Evolutionary conservation across 179 eudicot genomes (phyloP).

Genomic region (Spergularia azorica): DNA sequence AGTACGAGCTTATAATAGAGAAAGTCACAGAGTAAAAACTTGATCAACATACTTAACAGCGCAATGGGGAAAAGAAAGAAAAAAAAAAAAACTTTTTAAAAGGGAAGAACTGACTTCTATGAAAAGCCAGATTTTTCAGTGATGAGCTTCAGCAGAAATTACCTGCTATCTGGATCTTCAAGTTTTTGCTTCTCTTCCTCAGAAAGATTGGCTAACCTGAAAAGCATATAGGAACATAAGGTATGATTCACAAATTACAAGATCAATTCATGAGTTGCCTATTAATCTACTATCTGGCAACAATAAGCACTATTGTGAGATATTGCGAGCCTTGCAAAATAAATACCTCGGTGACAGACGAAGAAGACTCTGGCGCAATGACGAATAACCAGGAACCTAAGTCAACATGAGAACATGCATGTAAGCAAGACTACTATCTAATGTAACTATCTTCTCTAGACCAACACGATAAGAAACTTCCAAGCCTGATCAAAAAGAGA

Average conservation of each 20-base stretch:
- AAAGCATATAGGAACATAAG: slow-evolving; percentile 8
- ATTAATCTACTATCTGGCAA: neutral
- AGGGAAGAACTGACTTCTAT: neutral
- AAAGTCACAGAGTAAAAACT: neutral
- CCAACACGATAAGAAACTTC: neutral
- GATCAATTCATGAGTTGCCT: neutral
- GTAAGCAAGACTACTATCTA: neutral
- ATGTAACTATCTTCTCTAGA: neutral
- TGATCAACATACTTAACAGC: neutral
- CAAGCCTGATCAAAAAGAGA: neutral
- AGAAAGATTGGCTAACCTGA: slow-evolving; percentile 78
- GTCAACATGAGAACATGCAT: neutral
- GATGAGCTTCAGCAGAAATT: slow-evolving; percentile 15
- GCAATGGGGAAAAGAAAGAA: too few relatives aligned
- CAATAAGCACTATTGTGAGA: neutral
- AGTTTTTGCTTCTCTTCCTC: slow-evolving; percentile 75
- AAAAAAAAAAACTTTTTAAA: neutral
- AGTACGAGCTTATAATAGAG: neutral
- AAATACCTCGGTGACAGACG: slow-evolving; percentile 75
- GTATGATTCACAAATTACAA: slow-evolving; percentile 18
- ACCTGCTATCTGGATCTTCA: slow-evolving; percentile 93
- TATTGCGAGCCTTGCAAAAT: neutral
- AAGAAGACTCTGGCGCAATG: slow-evolving; percentile 67
- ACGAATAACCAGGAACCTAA: slow-evolving; percentile 82
- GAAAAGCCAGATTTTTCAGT: neutral